These are phyloP conservation scores for Zygosaccharomyces lentus DNA, from an alignment of 805 yeast genomes.

Conservation along the genomic window DNA sequence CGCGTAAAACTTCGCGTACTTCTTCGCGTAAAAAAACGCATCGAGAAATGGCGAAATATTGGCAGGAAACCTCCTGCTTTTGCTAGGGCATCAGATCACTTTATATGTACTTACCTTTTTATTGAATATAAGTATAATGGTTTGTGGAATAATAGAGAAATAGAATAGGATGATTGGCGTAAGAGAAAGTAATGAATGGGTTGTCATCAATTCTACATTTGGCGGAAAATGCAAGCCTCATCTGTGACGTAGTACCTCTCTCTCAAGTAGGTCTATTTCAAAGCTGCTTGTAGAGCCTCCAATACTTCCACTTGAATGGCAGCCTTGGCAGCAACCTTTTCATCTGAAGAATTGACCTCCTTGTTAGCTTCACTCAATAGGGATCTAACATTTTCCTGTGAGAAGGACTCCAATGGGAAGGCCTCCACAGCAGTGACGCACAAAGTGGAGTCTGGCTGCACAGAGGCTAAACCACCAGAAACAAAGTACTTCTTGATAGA, in stretches of 20 bases:
- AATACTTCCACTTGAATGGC: constrained; percentile 92
- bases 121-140: constrained; percentile 4
- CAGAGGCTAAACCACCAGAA: constrained; percentile 94
- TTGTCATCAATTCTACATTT: background rate
- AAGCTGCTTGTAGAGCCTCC: constrained; percentile 72
- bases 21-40: constrained; percentile 1
- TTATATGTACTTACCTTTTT: constrained; percentile 1
- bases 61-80: background rate
- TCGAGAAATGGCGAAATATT: background rate
- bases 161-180: background rate
- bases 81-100: background rate
- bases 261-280: constrained; percentile 20
- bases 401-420: constrained; percentile 82
- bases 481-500: constrained; percentile 80
- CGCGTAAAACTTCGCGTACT: constrained; percentile 4
- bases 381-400: constrained; percentile 69
- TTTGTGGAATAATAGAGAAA: constrained; percentile 1
- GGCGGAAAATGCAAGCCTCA: background rate
- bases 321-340: constrained; percentile 88
- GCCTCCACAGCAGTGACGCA: constrained; percentile 95
- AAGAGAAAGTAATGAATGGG: background rate
- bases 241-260: background rate
- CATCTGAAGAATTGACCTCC: constrained; percentile 80
- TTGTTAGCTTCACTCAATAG: constrained; percentile 91
- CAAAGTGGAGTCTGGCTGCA: constrained; percentile 88